Percentiles rank a stretch among this genome's conserved stretches.
These are phyloP conservation scores for Leccinum glutinopallens DNA, from an alignment of 1,284 basidiomycete genomes.

Conservation along the genomic window DNA sequence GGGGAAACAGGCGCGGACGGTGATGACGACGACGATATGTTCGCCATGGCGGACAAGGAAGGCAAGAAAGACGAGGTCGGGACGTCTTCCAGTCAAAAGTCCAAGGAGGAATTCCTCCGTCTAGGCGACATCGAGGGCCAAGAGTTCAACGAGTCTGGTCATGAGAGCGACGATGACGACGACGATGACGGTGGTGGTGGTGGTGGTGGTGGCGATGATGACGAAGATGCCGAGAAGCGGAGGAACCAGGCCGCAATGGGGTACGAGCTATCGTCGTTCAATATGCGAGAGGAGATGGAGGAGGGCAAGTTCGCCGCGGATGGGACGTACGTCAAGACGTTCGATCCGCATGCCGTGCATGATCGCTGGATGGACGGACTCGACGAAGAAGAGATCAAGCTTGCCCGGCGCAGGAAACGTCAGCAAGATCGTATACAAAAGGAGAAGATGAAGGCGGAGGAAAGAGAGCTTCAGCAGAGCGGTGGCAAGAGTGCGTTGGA, in stretches of 20 bases:
- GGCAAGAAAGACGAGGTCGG: slow-evolving; percentile 42
- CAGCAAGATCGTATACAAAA: slow-evolving; percentile 69
- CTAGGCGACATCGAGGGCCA: slow-evolving; percentile 96
- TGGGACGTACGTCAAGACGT: slow-evolving; percentile 84
- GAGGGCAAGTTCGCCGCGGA: slow-evolving; percentile 97
- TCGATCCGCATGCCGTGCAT: slow-evolving; percentile 90
- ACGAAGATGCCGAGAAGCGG: slow-evolving; percentile 78
- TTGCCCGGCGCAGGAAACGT: slow-evolving; percentile 72
- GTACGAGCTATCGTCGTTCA: slow-evolving; percentile 91
- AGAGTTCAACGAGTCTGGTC: slow-evolving; percentile 70
- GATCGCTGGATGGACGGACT: slow-evolving; percentile 95
- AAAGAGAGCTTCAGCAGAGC: slow-evolving; percentile 61
- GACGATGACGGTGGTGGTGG: slow-evolving; percentile 41
- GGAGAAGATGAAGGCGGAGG: slow-evolving; percentile 74
- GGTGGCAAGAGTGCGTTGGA: slow-evolving; percentile 73
- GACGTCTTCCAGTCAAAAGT: slow-evolving; percentile 53
- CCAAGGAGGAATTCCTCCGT: slow-evolving; percentile 76
- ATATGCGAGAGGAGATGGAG: slow-evolving; percentile 99
- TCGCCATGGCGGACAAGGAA: slow-evolving; percentile 65
- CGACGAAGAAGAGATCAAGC: slow-evolving; percentile 85
- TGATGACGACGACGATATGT: slow-evolving; percentile 77
- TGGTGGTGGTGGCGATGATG: slow-evolving; percentile 40
- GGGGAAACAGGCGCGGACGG: slow-evolving; percentile 56
- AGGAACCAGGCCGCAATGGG: slow-evolving; percentile 89
- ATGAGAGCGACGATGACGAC: slow-evolving; percentile 42